A percentile compares a stretch with the other conserved stretches of the same genome.
These are phyloP conservation scores for Talaromyces sp. DNA, from an alignment of 2,329 filamentous ascomycete species.

Conservation along the genomic window DNA sequence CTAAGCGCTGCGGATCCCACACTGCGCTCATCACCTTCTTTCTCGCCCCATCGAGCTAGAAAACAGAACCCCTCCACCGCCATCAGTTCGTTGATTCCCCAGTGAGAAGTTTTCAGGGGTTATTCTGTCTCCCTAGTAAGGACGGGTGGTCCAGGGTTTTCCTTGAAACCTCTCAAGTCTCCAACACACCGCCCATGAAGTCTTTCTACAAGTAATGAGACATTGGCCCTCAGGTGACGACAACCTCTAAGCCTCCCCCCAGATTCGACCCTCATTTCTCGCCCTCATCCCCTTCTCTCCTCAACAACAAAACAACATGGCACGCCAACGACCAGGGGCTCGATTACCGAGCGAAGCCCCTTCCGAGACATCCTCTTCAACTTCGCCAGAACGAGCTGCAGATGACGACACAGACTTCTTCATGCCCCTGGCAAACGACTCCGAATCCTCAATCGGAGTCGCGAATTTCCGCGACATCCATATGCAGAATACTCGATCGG, in stretches of 20 bases:
- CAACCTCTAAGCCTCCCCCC: not conserved
- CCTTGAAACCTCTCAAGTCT: not conserved
- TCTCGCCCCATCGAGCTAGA: not conserved
- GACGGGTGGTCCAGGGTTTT: not conserved
- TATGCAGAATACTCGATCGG: conserved; percentile 54
- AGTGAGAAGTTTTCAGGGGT: not conserved
- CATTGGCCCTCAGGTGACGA: conserved; percentile 13
- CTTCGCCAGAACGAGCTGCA: conserved; percentile 59
- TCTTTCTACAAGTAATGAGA: conserved; percentile 23
- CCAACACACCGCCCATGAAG: conserved; percentile 17
- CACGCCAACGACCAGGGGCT: conserved; percentile 39
- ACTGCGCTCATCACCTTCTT: not conserved
- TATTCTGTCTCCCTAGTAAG: not conserved
- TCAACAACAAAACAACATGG: conserved; percentile 30
- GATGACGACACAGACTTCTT: conserved; percentile 95
- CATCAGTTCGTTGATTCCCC: not conserved
- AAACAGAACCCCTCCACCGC: not conserved
- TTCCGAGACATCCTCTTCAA: conserved; percentile 49
- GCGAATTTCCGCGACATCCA: conserved; percentile 76
- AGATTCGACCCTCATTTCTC: not conserved
- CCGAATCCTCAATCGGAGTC: conserved; percentile 84
- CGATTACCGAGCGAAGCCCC: conserved; percentile 44
- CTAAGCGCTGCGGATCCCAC: conserved; percentile 9
- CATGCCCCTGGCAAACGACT: conserved; percentile 80
- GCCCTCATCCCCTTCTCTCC: not conserved